These are phyloP conservation scores for Vitellaria paradoxa DNA, from an alignment of 179 eudicot genomes.

Conservation along the genomic window DNA sequence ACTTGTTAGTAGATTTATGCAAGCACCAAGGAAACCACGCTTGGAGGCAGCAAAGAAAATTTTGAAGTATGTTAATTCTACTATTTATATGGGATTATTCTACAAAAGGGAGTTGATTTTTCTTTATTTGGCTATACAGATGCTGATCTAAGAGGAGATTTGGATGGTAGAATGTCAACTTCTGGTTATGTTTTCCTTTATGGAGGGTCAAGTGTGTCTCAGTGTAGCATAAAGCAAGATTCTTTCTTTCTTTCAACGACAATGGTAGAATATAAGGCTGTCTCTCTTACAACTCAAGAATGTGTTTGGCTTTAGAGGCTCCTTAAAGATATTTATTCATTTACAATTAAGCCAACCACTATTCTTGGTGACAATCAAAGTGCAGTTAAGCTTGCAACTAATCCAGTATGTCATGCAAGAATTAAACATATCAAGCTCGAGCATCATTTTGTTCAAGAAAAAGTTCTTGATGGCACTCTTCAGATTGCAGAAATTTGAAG, in stretches of 20 bases:
- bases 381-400: too few species aligned
- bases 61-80: not conserved
- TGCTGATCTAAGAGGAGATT: not conserved
- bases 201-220: not conserved
- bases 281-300: too few species aligned
- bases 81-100: not conserved
- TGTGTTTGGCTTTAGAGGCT: too few species aligned
- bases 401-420: too few species aligned
- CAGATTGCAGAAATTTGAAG: not conserved
- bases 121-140: not conserved
- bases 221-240: not conserved
- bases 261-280: too few species aligned
- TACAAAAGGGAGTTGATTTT: not conserved
- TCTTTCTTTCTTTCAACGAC: too few species aligned
- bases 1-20: not conserved
- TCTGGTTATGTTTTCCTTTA: not conserved
- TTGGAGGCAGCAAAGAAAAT: constrained; percentile 7
- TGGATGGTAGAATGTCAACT: not conserved
- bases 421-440: too few species aligned
- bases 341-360: too few species aligned
- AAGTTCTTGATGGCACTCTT: not conserved
- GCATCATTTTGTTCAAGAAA: not conserved
- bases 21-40: constrained; percentile 4
- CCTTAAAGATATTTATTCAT: too few species aligned
- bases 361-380: too few species aligned